Conservation (phyloP, 176 grass and related monocot genomes). For the Metroxylon sagu region DNA sequence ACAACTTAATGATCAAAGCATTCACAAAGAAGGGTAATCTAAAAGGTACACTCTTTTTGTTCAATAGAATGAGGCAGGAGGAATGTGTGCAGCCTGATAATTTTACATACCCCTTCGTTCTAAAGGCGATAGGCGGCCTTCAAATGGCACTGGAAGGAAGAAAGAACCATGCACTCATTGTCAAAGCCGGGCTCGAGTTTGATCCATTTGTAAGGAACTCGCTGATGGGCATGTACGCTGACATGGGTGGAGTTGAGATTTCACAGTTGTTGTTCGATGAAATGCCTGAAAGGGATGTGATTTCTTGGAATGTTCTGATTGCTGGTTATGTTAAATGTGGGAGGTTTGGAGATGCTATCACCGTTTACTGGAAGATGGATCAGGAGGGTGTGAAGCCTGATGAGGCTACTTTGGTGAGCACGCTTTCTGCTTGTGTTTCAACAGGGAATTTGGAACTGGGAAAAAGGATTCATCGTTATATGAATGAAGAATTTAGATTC, state of each 20-base stretch:
- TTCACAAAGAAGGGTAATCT: conserved; percentile 31
- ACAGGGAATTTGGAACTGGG: conserved; percentile 38
- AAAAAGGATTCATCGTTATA: conserved; percentile 44
- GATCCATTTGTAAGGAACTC: conserved; percentile 43
- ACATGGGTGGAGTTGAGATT: conserved; percentile 16
- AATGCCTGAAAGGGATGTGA: conserved; percentile 26
- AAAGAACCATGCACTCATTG: conserved; percentile 28
- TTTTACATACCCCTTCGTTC: conserved; percentile 62
- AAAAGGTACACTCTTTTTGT: conserved; percentile 28
- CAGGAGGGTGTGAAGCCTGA: conserved; percentile 32
- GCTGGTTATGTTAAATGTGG: conserved; percentile 37
- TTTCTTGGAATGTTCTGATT: conserved; percentile 55
- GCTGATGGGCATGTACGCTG: conserved; percentile 44
- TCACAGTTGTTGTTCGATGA: conserved; percentile 48
- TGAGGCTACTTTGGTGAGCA: conserved; percentile 25
- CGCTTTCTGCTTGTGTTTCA: conserved; percentile 34
- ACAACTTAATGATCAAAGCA: conserved; percentile 56
- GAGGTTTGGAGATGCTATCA: conserved; percentile 25
- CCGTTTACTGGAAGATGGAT: conserved; percentile 28
- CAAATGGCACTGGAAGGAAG: conserved; percentile 30
- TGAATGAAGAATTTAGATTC: conserved; percentile 32
- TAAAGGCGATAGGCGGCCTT: conserved; percentile 42
- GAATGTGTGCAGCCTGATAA: conserved; percentile 42
- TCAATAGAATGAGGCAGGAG: conserved; percentile 32
- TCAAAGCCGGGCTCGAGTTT: conserved; percentile 45